Evolutionary conservation across 495 filamentous ascomycete genomes (phyloP).

Genomic region (Ascodesmis nigricans): DNA sequence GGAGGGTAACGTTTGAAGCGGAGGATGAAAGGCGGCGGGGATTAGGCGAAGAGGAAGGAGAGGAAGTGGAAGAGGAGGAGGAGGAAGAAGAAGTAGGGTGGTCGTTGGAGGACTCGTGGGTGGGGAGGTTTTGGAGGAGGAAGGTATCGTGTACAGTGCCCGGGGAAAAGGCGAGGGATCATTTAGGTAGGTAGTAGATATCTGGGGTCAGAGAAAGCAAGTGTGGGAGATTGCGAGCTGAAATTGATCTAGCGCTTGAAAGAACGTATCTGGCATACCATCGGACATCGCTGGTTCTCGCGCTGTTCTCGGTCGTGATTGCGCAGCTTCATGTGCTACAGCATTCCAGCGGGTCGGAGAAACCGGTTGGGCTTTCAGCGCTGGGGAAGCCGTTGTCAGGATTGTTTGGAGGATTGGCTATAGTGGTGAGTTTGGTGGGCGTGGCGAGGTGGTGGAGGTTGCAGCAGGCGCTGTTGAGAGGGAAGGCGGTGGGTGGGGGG

Average conservation of each 20-base stretch:
- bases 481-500: conserved; percentile 44
- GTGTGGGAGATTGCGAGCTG: no score
- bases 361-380: conserved; percentile 34
- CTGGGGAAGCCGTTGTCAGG: conserved; percentile 44
- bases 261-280: conserved; percentile 60
- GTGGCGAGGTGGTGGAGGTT: conserved; percentile 45
- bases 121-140: no score
- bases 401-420: conserved; percentile 34
- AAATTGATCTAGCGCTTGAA: conserved; percentile 50
- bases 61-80: no score
- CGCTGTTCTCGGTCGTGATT: conserved; percentile 42
- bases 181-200: no score
- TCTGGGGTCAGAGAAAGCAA: no score
- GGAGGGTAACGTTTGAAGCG: no score
- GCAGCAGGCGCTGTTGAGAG: conserved; percentile 42
- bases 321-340: conserved; percentile 53
- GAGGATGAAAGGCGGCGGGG: no score
- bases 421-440: conserved; percentile 35
- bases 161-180: no score
- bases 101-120: no score
- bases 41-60: no score
- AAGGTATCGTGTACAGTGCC: no score
- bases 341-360: conserved; percentile 24
- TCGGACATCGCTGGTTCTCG: conserved; percentile 45
- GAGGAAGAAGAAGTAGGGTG: no score